Evolutionary conservation across 176 grass and related monocot genomes (phyloP).

Genomic region (Triticum urartu): DNA sequence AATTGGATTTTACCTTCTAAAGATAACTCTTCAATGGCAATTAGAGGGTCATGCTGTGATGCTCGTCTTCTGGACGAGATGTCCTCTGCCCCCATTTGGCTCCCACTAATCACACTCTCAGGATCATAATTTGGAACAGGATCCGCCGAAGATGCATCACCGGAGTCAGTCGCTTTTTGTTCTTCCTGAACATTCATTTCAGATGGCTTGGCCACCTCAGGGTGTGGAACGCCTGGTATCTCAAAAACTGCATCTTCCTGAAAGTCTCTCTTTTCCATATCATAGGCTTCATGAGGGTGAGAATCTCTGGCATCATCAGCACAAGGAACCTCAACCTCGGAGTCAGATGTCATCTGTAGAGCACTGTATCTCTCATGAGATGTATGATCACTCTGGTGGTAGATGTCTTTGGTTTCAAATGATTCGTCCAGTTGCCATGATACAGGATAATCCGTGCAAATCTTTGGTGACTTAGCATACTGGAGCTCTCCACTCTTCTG

Average conservation of each 20-base stretch:
- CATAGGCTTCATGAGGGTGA: conserved; percentile 11
- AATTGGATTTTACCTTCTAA: conserved; percentile 34
- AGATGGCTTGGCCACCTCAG: conserved; percentile 32
- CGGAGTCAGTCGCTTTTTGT: conserved; percentile 21
- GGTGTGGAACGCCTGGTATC: conserved; percentile 3
- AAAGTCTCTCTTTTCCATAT: conserved; percentile 19
- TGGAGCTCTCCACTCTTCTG: conserved; percentile 29
- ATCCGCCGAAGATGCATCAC: conserved; percentile 11
- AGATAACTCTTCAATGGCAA: conserved; percentile 17
- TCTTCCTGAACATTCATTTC: conserved; percentile 37
- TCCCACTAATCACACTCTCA: conserved; percentile 6
- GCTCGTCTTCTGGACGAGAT: background rate
- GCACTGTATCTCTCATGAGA: conserved; percentile 47
- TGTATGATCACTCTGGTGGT: conserved; percentile 40
- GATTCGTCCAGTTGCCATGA: conserved; percentile 28
- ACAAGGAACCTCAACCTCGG: conserved; percentile 45
- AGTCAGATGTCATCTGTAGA: conserved; percentile 68
- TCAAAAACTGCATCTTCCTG: conserved; percentile 27
- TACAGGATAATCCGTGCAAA: conserved; percentile 41
- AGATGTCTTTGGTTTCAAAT: conserved; percentile 41
- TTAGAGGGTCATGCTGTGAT: background rate
- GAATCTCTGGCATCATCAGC: conserved; percentile 43
- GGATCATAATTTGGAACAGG: conserved; percentile 13
- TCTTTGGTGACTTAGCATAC: conserved; percentile 34
- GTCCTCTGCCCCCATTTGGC: conserved; percentile 16